A percentile compares a stretch with the other conserved stretches of the same genome.
Evolutionary conservation across 495 filamentous ascomycete genomes (phyloP).

Genomic region (Cenococcum geophilum): DNA sequence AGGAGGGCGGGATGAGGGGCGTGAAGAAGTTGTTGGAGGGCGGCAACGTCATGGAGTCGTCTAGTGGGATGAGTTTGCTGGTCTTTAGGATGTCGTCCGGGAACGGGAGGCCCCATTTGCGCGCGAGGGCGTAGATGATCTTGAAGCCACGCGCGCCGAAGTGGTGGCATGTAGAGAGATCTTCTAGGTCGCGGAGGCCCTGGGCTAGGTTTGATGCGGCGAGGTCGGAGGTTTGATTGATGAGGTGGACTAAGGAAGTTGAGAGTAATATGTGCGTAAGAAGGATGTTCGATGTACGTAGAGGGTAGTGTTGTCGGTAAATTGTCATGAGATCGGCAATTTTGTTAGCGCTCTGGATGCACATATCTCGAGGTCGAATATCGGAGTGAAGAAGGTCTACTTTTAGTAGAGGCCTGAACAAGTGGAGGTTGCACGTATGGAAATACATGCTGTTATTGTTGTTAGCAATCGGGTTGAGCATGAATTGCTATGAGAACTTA

Average conservation of each 20-base stretch:
- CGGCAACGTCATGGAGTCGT: constrained; percentile 10
- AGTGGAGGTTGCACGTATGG: constrained; percentile 55
- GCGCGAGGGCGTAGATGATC: constrained; percentile 49
- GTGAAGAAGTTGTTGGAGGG: not conserved
- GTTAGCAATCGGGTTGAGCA: constrained; percentile 13
- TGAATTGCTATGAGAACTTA: constrained; percentile 40
- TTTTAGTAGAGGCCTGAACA: constrained; percentile 62
- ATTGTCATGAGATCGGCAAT: constrained; percentile 52
- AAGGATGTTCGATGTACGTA: constrained; percentile 52
- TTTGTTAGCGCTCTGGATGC: constrained; percentile 54
- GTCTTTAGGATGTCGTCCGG: constrained; percentile 24
- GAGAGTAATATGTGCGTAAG: constrained; percentile 57
- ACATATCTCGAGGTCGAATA: constrained; percentile 58
- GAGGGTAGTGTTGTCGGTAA: constrained; percentile 54
- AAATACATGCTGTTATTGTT: constrained; percentile 53
- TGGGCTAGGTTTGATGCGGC: constrained; percentile 29
- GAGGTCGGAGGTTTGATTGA: constrained; percentile 29
- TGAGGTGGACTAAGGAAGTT: constrained; percentile 52
- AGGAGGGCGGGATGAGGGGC: not conserved
- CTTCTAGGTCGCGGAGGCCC: constrained; percentile 45
- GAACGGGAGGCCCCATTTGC: constrained; percentile 50
- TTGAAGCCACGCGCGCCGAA: constrained; percentile 55
- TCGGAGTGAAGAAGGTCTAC: constrained; percentile 51
- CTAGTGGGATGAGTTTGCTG: constrained; percentile 9
- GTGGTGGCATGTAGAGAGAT: constrained; percentile 53